Conservation (phyloP, 805 yeast species). For the Teunomyces gatunensis region DNA sequence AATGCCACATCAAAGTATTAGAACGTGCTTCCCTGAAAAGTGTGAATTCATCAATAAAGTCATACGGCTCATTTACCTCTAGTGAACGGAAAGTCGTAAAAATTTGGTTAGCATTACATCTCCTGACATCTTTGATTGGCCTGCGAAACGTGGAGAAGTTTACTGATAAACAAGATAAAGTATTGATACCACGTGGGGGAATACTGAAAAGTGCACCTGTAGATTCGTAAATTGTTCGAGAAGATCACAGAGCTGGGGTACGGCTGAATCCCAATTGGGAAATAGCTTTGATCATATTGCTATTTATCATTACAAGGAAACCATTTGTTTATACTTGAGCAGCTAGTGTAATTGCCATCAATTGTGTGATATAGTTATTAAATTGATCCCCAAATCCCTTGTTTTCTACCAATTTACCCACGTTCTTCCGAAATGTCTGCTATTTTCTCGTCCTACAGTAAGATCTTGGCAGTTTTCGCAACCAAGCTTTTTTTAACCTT, state of each 20-base stretch:
- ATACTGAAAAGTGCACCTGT: neutral
- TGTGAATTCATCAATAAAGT: too few species aligned
- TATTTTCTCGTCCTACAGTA: neutral
- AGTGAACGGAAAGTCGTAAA: neutral
- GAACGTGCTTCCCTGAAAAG: too few species aligned
- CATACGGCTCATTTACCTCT: too few species aligned
- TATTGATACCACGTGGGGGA: conserved; percentile 1
- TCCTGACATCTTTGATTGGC: neutral
- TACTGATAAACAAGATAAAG: neutral
- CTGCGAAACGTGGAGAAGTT: neutral
- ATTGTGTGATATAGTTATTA: too few species aligned
- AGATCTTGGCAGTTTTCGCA: conserved; percentile 4
- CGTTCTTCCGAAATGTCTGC: neutral
- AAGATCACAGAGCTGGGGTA: neutral
- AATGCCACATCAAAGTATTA: too few species aligned
- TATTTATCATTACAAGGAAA: neutral
- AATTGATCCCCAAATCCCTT: neutral
- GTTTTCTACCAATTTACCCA: neutral
- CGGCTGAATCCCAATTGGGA: neutral
- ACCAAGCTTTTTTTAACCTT: conserved; percentile 3
- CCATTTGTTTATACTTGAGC: too few species aligned
- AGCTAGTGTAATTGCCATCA: too few species aligned
- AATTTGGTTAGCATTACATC: neutral
- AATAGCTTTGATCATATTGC: neutral
- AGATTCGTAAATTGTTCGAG: neutral